A percentile compares a stretch with the other conserved stretches of the same genome.
phyloP scores from a whole-genome alignment of 2,329 filamentous ascomycete species.

The Cladosporium colombiae region DNA sequence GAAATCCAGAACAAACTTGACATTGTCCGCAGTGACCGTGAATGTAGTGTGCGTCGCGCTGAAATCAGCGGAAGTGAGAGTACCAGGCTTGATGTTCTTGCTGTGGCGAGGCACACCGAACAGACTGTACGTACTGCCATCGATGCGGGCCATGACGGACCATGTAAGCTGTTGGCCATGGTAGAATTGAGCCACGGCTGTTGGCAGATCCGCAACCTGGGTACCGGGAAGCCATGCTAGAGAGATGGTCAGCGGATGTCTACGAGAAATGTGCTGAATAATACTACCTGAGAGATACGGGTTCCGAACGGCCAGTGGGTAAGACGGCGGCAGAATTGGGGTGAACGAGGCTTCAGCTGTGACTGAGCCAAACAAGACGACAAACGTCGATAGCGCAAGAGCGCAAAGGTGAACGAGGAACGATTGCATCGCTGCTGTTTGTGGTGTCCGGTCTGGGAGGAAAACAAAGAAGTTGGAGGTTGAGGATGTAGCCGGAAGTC shows the following conservation, averaged over 20 bases:
- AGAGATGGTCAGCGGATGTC: background rate
- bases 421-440: background rate
- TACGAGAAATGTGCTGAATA: background rate
- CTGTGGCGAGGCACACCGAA: conserved; percentile 41
- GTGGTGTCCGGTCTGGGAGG: background rate
- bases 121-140: conserved; percentile 44
- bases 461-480: background rate
- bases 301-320: conserved; percentile 47
- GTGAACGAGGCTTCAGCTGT: conserved; percentile 23
- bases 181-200: conserved; percentile 47
- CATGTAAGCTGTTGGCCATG: conserved; percentile 44
- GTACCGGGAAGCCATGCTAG: conserved; percentile 47
- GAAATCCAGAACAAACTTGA: conserved; percentile 44
- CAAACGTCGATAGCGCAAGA: background rate
- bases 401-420: background rate
- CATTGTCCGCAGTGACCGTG: conserved; percentile 40
- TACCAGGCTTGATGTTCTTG: conserved; percentile 36
- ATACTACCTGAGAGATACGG: conserved; percentile 43
- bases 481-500: background rate
- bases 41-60: conserved; percentile 47
- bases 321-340: conserved; percentile 43
- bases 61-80: conserved; percentile 41
- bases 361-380: background rate
- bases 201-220: conserved; percentile 40
- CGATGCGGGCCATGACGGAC: conserved; percentile 45